A percentile compares a stretch with the other conserved stretches of the same genome.
Conservation (phyloP, 2,329 filamentous ascomycete species). For the Capronia epimyces region DNA sequence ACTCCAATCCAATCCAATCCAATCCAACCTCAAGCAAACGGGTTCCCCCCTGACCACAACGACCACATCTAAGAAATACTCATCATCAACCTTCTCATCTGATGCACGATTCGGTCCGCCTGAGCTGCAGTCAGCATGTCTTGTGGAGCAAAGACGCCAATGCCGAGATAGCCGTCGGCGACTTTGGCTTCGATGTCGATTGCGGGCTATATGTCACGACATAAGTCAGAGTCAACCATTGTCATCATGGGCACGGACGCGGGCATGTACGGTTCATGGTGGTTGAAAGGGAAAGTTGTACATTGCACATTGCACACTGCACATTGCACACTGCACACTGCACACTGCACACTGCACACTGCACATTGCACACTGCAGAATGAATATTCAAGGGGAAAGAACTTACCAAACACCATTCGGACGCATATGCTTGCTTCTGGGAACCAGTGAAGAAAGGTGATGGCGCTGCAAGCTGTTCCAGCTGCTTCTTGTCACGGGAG, state of each 20-base stretch:
- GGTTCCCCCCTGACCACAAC: too few relatives aligned
- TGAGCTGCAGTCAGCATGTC: constrained; percentile 39
- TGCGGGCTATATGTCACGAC: constrained; percentile 39
- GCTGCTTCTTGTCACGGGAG: neutral
- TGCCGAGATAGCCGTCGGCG: constrained; percentile 42
- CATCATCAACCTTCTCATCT: constrained; percentile 10
- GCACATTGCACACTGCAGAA: too few relatives aligned
- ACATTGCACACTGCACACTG: too few relatives aligned
- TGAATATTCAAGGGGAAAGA: too few relatives aligned
- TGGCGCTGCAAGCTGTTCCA: neutral
- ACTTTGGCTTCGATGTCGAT: constrained; percentile 54
- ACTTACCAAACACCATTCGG: constrained; percentile 26
- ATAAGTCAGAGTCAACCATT: neutral
- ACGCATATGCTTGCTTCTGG: neutral
- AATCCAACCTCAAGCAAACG: neutral
- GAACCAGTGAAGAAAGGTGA: constrained; percentile 20
- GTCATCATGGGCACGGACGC: too few relatives aligned
- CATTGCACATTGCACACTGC: too few relatives aligned
- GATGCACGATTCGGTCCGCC: constrained; percentile 9
- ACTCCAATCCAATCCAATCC: neutral
- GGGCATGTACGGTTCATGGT: too few relatives aligned
- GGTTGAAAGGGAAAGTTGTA: too few relatives aligned
- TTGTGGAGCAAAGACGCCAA: constrained; percentile 49
- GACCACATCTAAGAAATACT: neutral
- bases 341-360: too few relatives aligned